Evolutionary conservation across 768 basidiomycete genomes (phyloP).

Genomic region (Pulveroboletus ravenelii): DNA sequence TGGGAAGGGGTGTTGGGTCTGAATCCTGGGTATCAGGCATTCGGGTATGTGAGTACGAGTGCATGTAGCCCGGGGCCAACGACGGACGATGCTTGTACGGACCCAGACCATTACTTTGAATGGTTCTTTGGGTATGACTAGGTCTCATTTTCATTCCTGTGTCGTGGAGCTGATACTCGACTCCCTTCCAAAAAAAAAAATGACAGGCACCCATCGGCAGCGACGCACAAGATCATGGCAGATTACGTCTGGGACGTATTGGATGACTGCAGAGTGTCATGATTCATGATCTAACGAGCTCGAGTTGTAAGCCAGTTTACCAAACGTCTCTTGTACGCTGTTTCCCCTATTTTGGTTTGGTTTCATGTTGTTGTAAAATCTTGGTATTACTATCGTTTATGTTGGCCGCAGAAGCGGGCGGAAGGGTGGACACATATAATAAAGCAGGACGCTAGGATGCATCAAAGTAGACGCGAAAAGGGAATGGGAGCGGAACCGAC

Average conservation of each 20-base stretch:
- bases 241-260: constrained; percentile 45
- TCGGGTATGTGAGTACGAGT: constrained; percentile 43
- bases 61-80: constrained; percentile 35
- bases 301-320: no score
- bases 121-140: constrained; percentile 45
- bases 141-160: neutral
- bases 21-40: constrained; percentile 42
- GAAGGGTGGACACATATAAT: no score
- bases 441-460: no score
- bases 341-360: no score
- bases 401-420: no score
- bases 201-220: constrained; percentile 33
- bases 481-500: no score
- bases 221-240: constrained; percentile 50
- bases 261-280: constrained; percentile 24
- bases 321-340: no score
- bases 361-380: no score
- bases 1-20: constrained; percentile 46
- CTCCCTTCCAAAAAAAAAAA: neutral
- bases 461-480: no score
- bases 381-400: no score
- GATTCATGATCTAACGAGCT: neutral
- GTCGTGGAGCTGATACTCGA: neutral
- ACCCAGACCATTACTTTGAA: constrained; percentile 49
- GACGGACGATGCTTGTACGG: constrained; percentile 32